A percentile compares a stretch with the other conserved stretches of the same genome.
Evolutionary conservation across 2,329 filamentous ascomycete species (phyloP).

Genomic region (Claviceps monticola): DNA sequence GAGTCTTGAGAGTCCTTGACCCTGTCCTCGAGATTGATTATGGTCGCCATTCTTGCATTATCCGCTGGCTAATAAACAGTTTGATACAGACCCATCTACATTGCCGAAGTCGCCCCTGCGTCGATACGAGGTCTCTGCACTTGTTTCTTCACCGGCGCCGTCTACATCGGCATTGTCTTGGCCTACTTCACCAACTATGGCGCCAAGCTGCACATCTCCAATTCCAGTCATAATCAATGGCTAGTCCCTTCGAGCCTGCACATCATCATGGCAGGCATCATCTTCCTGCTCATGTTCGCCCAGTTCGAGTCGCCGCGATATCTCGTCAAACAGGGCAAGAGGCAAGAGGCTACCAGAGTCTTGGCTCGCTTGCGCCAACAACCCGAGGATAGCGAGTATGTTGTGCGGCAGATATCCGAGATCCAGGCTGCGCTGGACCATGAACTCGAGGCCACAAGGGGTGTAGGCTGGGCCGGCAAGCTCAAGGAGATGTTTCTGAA

Average conservation of each 20-base stretch:
- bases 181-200: slow-evolving; percentile 67
- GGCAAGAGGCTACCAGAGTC: slow-evolving; percentile 41
- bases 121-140: slow-evolving; percentile 61
- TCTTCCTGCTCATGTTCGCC: slow-evolving; percentile 55
- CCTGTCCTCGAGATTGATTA: no score
- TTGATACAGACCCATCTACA: slow-evolving; percentile 43
- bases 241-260: slow-evolving; percentile 62
- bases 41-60: no score
- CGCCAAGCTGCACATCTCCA: slow-evolving; percentile 33
- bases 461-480: slow-evolving; percentile 48
- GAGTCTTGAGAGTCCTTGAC: no score
- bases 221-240: slow-evolving; percentile 35
- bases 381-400: slow-evolving; percentile 43
- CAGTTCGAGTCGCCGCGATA: slow-evolving; percentile 58
- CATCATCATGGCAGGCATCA: slow-evolving; percentile 62
- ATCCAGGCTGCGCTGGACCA: slow-evolving; percentile 55
- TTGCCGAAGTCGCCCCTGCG: slow-evolving; percentile 58
- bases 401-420: slow-evolving; percentile 45
- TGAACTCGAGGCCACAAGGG: slow-evolving; percentile 57
- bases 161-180: slow-evolving; percentile 66
- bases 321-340: slow-evolving; percentile 49
- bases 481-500: slow-evolving; percentile 55
- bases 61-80: no score
- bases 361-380: slow-evolving; percentile 48
- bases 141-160: slow-evolving; percentile 36